Evolutionary conservation across 208 protist genomes (phyloP).

Genomic region (Trypanosoma avium): DNA sequence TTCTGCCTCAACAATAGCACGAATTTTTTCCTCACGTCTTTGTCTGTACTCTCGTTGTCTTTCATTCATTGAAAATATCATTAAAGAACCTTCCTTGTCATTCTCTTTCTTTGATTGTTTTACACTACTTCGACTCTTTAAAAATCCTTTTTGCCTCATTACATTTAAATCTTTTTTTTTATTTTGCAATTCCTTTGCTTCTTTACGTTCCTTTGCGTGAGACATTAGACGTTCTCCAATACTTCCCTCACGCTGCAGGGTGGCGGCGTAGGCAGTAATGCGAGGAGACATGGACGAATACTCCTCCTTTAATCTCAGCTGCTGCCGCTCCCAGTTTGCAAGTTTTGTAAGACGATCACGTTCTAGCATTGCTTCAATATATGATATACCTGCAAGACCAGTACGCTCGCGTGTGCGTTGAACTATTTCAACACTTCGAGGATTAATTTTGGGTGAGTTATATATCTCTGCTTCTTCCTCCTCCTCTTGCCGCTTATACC

Average conservation of each 20-base stretch:
- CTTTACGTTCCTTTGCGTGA: background rate
- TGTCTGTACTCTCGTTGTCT: constrained; percentile 5
- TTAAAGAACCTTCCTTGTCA: too few species aligned
- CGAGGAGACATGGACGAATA: background rate
- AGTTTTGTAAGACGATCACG: constrained; percentile 16
- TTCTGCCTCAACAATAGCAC: constrained; percentile 28
- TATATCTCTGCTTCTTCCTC: background rate
- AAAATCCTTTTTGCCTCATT: too few species aligned
- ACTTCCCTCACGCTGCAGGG: constrained; percentile 12
- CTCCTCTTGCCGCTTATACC: background rate
- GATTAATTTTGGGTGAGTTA: constrained; percentile 16
- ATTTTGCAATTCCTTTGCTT: too few species aligned
- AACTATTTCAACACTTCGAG: constrained; percentile 13
- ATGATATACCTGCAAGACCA: background rate
- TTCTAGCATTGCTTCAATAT: constrained; percentile 23
- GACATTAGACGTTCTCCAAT: constrained; percentile 21
- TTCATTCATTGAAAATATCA: constrained; percentile 13
- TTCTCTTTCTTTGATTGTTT: too few species aligned
- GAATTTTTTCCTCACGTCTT: constrained; percentile 24
- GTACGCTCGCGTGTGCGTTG: background rate
- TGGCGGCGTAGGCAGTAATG: constrained; percentile 36
- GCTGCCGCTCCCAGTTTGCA: constrained; percentile 23
- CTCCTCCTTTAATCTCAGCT: background rate
- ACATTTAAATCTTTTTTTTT: too few species aligned
- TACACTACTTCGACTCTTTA: too few species aligned